Evolutionary conservation across 352 stramenopile genomes (phyloP).

Genomic region (Pythium grandisporangium): DNA sequence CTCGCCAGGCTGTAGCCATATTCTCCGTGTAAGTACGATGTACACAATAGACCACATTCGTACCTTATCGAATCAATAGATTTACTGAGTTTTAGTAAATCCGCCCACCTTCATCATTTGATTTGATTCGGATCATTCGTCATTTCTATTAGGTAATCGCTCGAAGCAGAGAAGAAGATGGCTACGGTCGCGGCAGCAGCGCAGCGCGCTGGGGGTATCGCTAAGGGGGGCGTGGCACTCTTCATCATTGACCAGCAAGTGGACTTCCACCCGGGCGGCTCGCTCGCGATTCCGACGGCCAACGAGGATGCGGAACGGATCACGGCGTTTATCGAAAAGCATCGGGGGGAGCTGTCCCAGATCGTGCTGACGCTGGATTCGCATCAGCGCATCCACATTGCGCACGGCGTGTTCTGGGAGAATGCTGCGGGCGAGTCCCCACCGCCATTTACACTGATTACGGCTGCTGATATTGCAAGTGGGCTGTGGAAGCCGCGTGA

Average conservation of each 20-base stretch:
- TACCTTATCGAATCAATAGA: too few species aligned
- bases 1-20: slow-evolving; percentile 14
- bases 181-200: slow-evolving; percentile 15
- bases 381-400: slow-evolving; percentile 93
- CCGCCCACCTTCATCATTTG: too few species aligned
- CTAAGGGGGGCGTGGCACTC: slow-evolving; percentile 45
- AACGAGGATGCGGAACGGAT: slow-evolving; percentile 85
- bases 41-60: too few species aligned
- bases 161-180: too few species aligned
- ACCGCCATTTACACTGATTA: slow-evolving; percentile 90
- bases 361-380: slow-evolving; percentile 93
- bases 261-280: slow-evolving; percentile 94
- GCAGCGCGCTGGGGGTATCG: slow-evolving; percentile 20
- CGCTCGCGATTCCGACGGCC: slow-evolving; percentile 87
- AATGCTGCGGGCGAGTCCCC: slow-evolving; percentile 50
- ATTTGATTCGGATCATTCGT: too few species aligned
- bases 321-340: slow-evolving; percentile 62
- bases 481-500: slow-evolving; percentile 44
- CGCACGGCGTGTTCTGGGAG: slow-evolving; percentile 90
- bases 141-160: too few species aligned
- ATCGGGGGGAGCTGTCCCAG: slow-evolving; percentile 46
- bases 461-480: slow-evolving; percentile 46
- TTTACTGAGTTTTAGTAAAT: too few species aligned
- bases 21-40: too few species aligned
- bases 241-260: slow-evolving; percentile 94